Percentiles rank a stretch among this genome's conserved stretches.
These are phyloP conservation scores for Kodamaea leandrae DNA, from an alignment of 805 yeast species.

Conservation along the genomic window DNA sequence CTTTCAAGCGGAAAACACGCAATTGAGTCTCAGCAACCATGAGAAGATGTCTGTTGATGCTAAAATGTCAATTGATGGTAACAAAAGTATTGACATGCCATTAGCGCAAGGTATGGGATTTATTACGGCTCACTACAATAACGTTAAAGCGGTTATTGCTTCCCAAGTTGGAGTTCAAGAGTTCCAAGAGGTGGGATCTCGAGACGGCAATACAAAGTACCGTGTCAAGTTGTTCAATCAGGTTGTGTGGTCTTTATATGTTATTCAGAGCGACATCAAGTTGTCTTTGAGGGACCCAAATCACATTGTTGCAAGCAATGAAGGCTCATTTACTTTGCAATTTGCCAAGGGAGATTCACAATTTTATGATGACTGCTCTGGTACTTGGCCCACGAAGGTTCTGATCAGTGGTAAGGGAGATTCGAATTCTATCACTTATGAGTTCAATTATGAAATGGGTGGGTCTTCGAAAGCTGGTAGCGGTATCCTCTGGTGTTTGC, in stretches of 20 bases:
- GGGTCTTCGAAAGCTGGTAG: constrained; percentile 28
- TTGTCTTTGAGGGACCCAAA: constrained; percentile 31
- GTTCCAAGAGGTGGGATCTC: constrained; percentile 32
- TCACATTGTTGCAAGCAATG: constrained; percentile 42
- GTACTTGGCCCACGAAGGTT: constrained; percentile 53
- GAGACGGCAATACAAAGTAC: constrained; percentile 50
- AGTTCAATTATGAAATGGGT: constrained; percentile 25
- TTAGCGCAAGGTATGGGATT: constrained; percentile 83
- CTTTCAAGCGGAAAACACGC: constrained; percentile 18
- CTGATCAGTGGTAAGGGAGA: constrained; percentile 31
- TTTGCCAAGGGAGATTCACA: constrained; percentile 24
- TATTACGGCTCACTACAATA: constrained; percentile 53
- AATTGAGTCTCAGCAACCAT: constrained; percentile 24
- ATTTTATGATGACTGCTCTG: constrained; percentile 60
- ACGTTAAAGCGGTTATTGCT: constrained; percentile 32
- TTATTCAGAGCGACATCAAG: constrained; percentile 32
- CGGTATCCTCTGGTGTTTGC: constrained; percentile 48
- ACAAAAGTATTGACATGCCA: constrained; percentile 39
- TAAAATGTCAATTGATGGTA: constrained; percentile 14
- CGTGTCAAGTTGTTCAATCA: constrained; percentile 52
- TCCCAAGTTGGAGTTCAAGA: constrained; percentile 64
- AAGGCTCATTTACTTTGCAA: constrained; percentile 34
- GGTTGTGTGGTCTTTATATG: constrained; percentile 61
- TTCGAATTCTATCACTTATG: constrained; percentile 26
- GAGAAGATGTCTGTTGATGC: constrained; percentile 33